These are phyloP conservation scores for Cryptococcus sp. DNA, from an alignment of 1,284 basidiomycete species.

Conservation along the genomic window DNA sequence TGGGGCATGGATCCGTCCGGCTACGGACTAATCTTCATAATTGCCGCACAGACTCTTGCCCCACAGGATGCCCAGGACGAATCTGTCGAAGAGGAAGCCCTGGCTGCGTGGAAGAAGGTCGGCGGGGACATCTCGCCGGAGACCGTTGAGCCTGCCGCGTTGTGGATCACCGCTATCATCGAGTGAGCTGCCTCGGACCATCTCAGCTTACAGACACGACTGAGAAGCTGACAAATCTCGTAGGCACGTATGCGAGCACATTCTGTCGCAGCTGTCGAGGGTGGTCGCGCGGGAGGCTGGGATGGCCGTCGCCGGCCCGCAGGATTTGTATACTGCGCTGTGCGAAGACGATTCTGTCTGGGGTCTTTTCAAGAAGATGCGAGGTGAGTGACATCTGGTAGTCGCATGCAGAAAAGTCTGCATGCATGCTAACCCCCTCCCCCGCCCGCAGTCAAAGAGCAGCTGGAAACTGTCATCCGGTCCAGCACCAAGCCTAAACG, in stretches of 20 bases:
- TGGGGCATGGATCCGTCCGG: too few relatives aligned
- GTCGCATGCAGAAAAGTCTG: not conserved
- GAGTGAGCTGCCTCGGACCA: slow-evolving; percentile 60
- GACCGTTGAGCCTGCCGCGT: slow-evolving; percentile 68
- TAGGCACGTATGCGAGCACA: slow-evolving; percentile 60
- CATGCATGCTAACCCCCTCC: not conserved
- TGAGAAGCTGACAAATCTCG: slow-evolving; percentile 4
- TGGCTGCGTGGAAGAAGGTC: slow-evolving; percentile 30
- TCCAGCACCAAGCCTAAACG: slow-evolving; percentile 14
- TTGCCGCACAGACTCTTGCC: slow-evolving; percentile 35
- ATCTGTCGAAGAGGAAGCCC: slow-evolving; percentile 12
- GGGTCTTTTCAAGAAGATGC: slow-evolving; percentile 77
- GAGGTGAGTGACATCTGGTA: slow-evolving; percentile 56
- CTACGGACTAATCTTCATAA: too few relatives aligned
- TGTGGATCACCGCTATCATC: slow-evolving; percentile 87
- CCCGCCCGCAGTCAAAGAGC: slow-evolving; percentile 31
- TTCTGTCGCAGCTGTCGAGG: slow-evolving; percentile 73
- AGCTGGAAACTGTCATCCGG: slow-evolving; percentile 28
- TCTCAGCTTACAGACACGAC: not conserved
- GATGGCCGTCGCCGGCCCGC: slow-evolving; percentile 61
- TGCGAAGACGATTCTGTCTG: slow-evolving; percentile 84
- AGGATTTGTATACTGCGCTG: slow-evolving; percentile 77
- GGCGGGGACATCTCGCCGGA: slow-evolving; percentile 42
- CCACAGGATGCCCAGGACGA: slow-evolving; percentile 21
- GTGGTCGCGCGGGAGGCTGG: slow-evolving; percentile 79